Conservation (phyloP, 495 filamentous ascomycete species). For the Xylaria flabelliformis region DNA sequence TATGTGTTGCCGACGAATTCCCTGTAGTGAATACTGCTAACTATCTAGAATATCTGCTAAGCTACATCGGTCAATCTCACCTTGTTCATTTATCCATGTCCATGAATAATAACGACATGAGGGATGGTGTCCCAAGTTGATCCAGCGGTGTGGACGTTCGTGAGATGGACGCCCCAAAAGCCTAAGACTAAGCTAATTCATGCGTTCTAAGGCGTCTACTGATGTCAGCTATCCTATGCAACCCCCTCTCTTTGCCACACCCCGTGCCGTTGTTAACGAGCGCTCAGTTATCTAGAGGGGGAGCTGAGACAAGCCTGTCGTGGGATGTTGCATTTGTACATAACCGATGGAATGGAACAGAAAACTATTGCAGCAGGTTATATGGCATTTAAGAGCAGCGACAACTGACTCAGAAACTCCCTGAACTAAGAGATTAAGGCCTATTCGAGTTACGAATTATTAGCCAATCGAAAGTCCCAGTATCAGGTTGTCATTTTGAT, state of each 20-base stretch:
- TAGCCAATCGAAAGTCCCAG: conserved; percentile 37
- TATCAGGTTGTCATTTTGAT: conserved; percentile 31
- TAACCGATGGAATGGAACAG: conserved; percentile 45
- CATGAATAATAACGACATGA: background rate
- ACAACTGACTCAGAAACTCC: background rate
- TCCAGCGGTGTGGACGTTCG: conserved; percentile 14
- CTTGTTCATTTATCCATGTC: conserved; percentile 7
- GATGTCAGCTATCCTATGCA: background rate
- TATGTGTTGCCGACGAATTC: background rate
- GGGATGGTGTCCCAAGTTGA: background rate
- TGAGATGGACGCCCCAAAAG: conserved; percentile 8
- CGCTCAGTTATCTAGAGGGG: background rate
- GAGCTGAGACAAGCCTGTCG: conserved; percentile 34
- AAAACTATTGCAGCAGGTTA: conserved; percentile 28
- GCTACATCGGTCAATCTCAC: conserved; percentile 3
- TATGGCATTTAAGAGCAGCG: background rate
- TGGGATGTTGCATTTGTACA: conserved; percentile 35
- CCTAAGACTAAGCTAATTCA: background rate
- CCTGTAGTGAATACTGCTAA: background rate
- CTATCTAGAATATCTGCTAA: background rate
- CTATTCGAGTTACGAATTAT: conserved; percentile 11
- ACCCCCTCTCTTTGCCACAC: background rate
- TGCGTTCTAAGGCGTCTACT: background rate
- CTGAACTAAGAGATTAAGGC: background rate
- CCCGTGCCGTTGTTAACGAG: background rate